Evolutionary conservation across 495 filamentous ascomycete species (phyloP), one percentile per base, ranked within the genome.

Genomic region (Bryoglossum gracile): DNA sequence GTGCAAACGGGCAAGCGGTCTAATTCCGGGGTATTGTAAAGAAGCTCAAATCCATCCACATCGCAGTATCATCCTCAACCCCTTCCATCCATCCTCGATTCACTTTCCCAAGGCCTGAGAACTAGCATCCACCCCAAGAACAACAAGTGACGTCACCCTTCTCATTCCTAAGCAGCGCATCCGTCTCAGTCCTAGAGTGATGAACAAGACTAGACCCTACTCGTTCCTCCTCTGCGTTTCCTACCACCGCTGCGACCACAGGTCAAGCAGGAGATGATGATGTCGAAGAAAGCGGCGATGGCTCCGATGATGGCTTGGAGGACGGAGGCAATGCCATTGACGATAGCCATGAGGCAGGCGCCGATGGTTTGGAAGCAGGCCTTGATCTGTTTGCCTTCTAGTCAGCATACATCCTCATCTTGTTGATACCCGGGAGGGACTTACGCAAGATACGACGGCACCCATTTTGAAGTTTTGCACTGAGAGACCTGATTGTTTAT

Each of bases 391-490:
- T 50, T 3, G 38, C 18, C 5, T 2, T 25, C 6, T 13, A 13
- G 38, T 42, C n/a, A 42, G 38, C 18, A 24, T 14, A 18, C 8
- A 13, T 17, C 5, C 8, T 4, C 18, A 18, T 10, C 18, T 40
- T 40, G 18, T 13, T 22, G 38, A 8, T 50, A 62, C 53, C 61
- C 53, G 14, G 21, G 23, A 32, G 28, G 45, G 39, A 83, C 89
- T 57, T 90, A 97, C 91, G 59, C 91, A 95, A 68, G 89, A 95
- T 51, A 94, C 77, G 65, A 96, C 86, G 70, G 87, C 90, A 71
- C 91, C 91, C 91, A 97, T 97, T 62, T 70, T 86, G 73, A 63
- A 53, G 49, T 28, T 53, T 46, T 50, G 46, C 34, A 35, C 21
- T 51, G 19, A 22, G 38, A 16, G 46, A 45, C 26, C 47, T 48